Conservation (phyloP, 169 alveolate species). For the Sarcocystis neurona region DNA sequence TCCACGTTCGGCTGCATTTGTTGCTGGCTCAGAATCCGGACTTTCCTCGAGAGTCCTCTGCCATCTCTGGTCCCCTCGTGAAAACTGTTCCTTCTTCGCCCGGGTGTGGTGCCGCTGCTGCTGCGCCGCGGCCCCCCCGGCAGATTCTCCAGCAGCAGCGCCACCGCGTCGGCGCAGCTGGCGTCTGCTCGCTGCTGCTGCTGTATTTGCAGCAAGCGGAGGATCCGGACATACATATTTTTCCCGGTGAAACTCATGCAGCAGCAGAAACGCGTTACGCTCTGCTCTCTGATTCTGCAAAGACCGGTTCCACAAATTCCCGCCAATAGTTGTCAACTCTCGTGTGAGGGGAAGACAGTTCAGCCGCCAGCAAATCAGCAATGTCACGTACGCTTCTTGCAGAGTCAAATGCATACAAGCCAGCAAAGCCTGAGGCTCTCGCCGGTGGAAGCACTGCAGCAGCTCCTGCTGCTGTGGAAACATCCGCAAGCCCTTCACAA, state of each 20-base stretch:
- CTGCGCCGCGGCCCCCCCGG: background rate
- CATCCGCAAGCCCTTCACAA: background rate
- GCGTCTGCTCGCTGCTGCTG: background rate
- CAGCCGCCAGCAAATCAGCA: slow-evolving; percentile 52
- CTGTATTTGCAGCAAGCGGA: background rate
- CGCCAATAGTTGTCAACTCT: slow-evolving; percentile 95
- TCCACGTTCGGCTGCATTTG: too few species aligned
- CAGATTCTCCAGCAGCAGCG: slow-evolving; percentile 12
- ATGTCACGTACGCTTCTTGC: slow-evolving; percentile 41
- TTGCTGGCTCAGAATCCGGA: too few species aligned
- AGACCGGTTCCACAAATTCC: slow-evolving; percentile 94
- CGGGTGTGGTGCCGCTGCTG: background rate
- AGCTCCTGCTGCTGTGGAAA: slow-evolving; percentile 35
- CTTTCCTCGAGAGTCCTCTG: too few species aligned
- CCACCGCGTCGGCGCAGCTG: background rate
- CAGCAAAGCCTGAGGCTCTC: slow-evolving; percentile 36
- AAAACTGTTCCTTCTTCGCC: background rate
- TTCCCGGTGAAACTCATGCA: slow-evolving; percentile 91
- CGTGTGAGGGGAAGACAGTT: slow-evolving; percentile 93
- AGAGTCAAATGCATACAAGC: slow-evolving; percentile 16
- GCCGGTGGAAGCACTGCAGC: background rate
- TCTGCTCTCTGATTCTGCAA: slow-evolving; percentile 86
- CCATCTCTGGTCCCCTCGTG: background rate
- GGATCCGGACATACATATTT: slow-evolving; percentile 58
- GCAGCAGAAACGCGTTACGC: slow-evolving; percentile 93